Evolutionary conservation across 306 rosid species (phyloP), one percentile per base, ranked within the genome.

Genomic region (Medicago truncatula): DNA sequence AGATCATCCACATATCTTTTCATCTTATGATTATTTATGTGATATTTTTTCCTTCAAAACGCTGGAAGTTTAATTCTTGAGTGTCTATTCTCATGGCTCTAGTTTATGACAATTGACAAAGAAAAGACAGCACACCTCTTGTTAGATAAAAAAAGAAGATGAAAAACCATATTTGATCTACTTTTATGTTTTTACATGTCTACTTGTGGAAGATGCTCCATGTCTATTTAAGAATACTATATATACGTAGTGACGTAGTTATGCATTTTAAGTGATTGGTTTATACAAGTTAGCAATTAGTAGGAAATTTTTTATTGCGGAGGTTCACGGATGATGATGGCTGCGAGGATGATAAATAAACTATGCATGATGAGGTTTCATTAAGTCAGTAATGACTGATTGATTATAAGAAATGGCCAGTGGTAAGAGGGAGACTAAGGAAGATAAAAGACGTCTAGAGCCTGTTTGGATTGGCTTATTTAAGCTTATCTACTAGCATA

Each of bases 11-110:
- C 47, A 8, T 50, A 20, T 50, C 21, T 73, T 83, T 69, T 16
- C 72, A 21, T 82, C 58, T 28, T 54, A 18, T 65, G 66, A 31
- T 73, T 52, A 46, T 70, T 73, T 59, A 71, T 71, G 40, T 70
- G 59, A 58, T 64, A 39, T 62, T 59, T 70, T 63, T 63, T 6
- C 56, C 77, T 75, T 80, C 54, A 74, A 81, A 67, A 21, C n/a
- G 69, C 38, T 39, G 11, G 34, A 41, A 28, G 23, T 7, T 79
- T 68, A 57, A 25, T 68, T 66, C 8, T 39, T 4, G 71, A 18
- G 16, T 43, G 64, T 43, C 76, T 39, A 50, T 64, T 31, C 6
- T 16, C 3, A 21, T 25, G 11, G 9, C 28, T 80, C 46, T 39
- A 10, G 40, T 49, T 65, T 61, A 50, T 79, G n/a, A 61, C 39